Conservation (phyloP, 805 yeast genomes). For the Kodamaea jinghongensis region DNA sequence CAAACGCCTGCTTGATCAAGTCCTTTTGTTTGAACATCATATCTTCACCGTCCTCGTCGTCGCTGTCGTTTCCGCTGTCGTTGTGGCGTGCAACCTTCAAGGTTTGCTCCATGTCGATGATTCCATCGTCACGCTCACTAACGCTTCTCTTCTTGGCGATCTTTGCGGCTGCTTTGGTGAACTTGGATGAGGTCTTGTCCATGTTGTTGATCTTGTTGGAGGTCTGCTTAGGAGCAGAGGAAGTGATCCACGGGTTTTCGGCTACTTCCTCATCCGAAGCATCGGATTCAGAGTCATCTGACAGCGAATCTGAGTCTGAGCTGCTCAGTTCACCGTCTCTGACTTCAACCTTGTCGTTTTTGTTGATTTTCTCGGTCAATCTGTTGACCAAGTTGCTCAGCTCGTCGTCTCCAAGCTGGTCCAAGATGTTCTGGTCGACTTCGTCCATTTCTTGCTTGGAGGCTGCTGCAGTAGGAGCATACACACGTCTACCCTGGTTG, state of each 20-base stretch:
- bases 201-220: slow-evolving; percentile 30
- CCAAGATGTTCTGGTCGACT: slow-evolving; percentile 31
- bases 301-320: neutral
- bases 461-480: slow-evolving; percentile 61
- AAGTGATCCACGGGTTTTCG: slow-evolving; percentile 40
- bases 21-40: slow-evolving; percentile 75
- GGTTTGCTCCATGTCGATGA: slow-evolving; percentile 53
- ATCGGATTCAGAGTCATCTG: slow-evolving; percentile 16
- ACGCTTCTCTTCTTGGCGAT: slow-evolving; percentile 37
- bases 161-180: slow-evolving; percentile 40
- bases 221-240: slow-evolving; percentile 18
- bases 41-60: slow-evolving; percentile 31
- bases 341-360: slow-evolving; percentile 12
- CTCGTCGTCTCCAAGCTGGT: slow-evolving; percentile 52
- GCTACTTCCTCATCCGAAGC: slow-evolving; percentile 8
- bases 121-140: slow-evolving; percentile 31
- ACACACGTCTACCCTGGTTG: slow-evolving; percentile 79
- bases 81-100: slow-evolving; percentile 39
- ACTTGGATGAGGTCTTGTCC: slow-evolving; percentile 37
- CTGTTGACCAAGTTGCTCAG: slow-evolving; percentile 44
- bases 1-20: slow-evolving; percentile 87
- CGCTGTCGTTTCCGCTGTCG: slow-evolving; percentile 41
- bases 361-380: slow-evolving; percentile 24
- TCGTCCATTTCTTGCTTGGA: slow-evolving; percentile 35
- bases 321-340: slow-evolving; percentile 25